Percentiles rank a stretch among this genome's conserved stretches.
Conservation (phyloP, 2,329 filamentous ascomycete genomes). For the Geosmithia putterillii region DNA sequence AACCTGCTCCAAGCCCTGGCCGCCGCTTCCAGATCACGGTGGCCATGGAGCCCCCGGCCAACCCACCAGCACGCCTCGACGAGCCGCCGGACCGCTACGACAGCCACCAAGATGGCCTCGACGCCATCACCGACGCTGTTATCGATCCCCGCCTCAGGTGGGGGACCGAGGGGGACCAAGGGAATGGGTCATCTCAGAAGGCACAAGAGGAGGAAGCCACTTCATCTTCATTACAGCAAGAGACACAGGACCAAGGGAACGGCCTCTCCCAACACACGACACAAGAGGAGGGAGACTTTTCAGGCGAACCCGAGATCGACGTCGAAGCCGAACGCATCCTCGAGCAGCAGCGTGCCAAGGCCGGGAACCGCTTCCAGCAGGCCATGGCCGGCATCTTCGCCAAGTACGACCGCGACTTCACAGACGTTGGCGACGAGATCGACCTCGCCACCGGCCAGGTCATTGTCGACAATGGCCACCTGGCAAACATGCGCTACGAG, state of each 20-base stretch:
- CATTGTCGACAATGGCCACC: conserved; percentile 83
- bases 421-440: conserved; percentile 77
- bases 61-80: conserved; percentile 3
- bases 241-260: conserved; percentile 23
- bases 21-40: not conserved
- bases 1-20: not conserved
- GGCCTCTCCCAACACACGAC: too few species aligned
- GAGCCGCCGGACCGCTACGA: not conserved
- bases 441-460: conserved; percentile 71
- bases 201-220: conserved; percentile 35
- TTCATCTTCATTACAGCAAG: too few species aligned
- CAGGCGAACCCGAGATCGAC: not conserved
- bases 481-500: conserved; percentile 47
- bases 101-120: conserved; percentile 1
- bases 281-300: not conserved
- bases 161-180: conserved; percentile 27
- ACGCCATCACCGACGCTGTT: conserved; percentile 4
- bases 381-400: conserved; percentile 80
- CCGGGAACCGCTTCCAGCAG: conserved; percentile 62
- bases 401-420: conserved; percentile 78
- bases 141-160: conserved; percentile 7
- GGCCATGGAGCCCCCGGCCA: conserved; percentile 5
- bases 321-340: conserved; percentile 33
- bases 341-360: conserved; percentile 48
- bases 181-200: conserved; percentile 25